Base-by-base conservation (phyloP, 495 filamentous ascomycete species). In the Penicillium manginii region DNA sequence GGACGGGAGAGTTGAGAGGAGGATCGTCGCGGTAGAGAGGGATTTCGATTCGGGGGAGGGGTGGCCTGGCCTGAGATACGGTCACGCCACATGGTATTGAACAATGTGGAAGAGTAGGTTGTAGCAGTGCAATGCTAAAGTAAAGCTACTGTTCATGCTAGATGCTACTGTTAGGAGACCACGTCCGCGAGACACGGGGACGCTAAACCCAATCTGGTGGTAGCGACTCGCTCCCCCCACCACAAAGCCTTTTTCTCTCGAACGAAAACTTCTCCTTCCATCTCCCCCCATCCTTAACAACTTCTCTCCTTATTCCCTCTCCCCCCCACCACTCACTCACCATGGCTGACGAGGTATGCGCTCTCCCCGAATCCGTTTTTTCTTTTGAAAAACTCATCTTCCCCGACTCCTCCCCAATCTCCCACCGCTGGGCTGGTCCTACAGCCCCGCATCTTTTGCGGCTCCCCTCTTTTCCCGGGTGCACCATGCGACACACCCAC, bases 31-130 rank as follows among this genome's bases (percentile, higher is more conserved):
- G 88, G 84, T 35, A 86, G 42, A 89, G 92, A 60, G 89, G 92
- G 63, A 84, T 86, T 78, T 64, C 90, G 84, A 69, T 81, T 86
- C 52, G 86, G 48, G n/a, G 85, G 80, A 51, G 85, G 82, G 58
- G 82, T 83, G 50, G 88, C 85, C 71, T 90, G 87, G 66, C 84
- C 87, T 52, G 89, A 87, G 59, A 93, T 86, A 66, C 91, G 87
- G 81, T 96, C 91, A 62, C 93, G 86, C 90, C 91, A 94, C 92
- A 96, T 96, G 22, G 3, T 29, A 29, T 76, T 60, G 47, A 58
- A 40, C 15, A 40, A 35, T 23, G 12, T 32, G n/a, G 15, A 51
- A 10, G 35, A 7, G 21, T 1, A 18, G 33, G 6, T 46, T 43
- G 11, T 12, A 37, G 23, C 17, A 11, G 22, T 37, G 5, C 15